Base-by-base conservation (phyloP, 345 rosid genomes). In the Nasturtium officinale region DNA sequence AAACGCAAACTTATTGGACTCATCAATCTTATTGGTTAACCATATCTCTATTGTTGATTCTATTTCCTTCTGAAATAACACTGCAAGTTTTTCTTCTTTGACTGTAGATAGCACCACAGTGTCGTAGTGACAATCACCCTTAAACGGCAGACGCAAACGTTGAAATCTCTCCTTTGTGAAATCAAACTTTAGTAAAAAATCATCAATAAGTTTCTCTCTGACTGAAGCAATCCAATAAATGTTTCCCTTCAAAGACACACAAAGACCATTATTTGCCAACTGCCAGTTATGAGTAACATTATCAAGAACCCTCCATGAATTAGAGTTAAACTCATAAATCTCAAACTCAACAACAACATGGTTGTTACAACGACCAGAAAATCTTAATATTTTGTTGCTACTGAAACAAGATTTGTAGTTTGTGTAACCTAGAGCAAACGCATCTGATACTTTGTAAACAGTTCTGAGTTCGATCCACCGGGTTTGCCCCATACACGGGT, bases 81-180 rank as follows among this genome's bases (percentile, higher is more conserved):
- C 35, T 0, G 21, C 66, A 42, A 42, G 51, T 25, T 61, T 1
- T 18, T 61, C 51, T 38, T 61, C 23, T 42, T 7, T 23, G 40
- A 40, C 66, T 2, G 50, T 61, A 38, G 65, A 61, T 15, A 40
- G 50, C 30, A 38, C 50, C 20, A 60, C 48, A 6, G 65, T 38
- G 47, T 42, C 47, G 3, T 42, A 42, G 8, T 40, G 46, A 13
- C 46, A 40, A 38, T 37, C 12, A 15, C 51, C 5, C 52, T 25
- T 26, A 25, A 42, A 42, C 0, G 66, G 52, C 9, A 42, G 37
- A 42, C 21, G 23, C 20, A n/a, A 42, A 42, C 35, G 66, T 42
- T 25, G 35, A 26, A 40, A 60, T 9, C 15, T 56, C 61, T 56
- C 42, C 18, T 16, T 8, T 11, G 40, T 16, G 35, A 30, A 56